A percentile compares a stretch with the other conserved stretches of the same genome.
Conservation (phyloP, 1,284 basidiomycete species). For the Papiliotrema laurentii region DNA sequence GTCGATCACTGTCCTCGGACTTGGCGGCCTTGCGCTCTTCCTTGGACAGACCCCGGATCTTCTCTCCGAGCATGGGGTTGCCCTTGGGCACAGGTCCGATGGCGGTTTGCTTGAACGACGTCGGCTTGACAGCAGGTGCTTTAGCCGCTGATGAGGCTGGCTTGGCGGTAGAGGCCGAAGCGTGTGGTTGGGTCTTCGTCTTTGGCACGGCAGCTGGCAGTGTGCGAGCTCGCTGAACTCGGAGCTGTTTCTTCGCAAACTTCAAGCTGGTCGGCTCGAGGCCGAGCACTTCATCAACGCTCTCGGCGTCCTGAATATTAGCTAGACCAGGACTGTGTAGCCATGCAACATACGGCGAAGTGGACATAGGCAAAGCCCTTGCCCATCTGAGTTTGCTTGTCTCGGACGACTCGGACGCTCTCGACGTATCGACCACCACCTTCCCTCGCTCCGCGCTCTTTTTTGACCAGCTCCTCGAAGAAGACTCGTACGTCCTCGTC, state of each 20-base stretch:
- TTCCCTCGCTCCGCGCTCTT: conserved; percentile 62
- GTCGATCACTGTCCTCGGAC: conserved; percentile 66
- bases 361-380: conserved; percentile 96
- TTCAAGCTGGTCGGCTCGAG: conserved; percentile 69
- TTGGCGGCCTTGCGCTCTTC: conserved; percentile 79
- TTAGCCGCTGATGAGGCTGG: background rate
- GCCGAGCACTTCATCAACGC: conserved; percentile 82
- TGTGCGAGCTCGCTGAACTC: conserved; percentile 78
- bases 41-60: conserved; percentile 70
- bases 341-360: conserved; percentile 61
- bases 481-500: conserved; percentile 85
- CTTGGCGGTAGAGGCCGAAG: background rate
- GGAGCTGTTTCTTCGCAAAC: conserved; percentile 82
- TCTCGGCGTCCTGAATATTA: conserved; percentile 66
- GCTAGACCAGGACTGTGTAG: no score
- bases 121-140: conserved; percentile 1
- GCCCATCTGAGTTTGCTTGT: conserved; percentile 90
- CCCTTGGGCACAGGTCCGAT: conserved; percentile 58
- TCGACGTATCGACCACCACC: conserved; percentile 61
- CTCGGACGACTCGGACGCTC: conserved; percentile 80
- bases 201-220: conserved; percentile 25
- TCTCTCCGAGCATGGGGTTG: conserved; percentile 70
- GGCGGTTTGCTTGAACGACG: conserved; percentile 1
- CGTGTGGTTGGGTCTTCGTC: background rate
- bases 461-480: conserved; percentile 72